phyloP scores from a whole-genome alignment of 768 basidiomycete species.

The Russula dissimulans region DNA sequence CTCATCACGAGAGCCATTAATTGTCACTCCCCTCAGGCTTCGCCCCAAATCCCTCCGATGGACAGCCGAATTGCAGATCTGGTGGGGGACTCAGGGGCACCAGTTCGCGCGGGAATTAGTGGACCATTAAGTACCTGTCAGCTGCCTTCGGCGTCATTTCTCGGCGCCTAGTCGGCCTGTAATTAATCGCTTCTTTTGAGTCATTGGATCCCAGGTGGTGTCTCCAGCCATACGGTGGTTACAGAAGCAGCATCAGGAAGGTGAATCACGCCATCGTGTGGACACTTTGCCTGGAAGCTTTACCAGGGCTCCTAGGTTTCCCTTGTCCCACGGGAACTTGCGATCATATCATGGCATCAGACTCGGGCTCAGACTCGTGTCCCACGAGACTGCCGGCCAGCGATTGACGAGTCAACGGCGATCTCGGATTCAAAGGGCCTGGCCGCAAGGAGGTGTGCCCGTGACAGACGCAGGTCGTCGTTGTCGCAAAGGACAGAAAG shows the following conservation, averaged over 20 bases:
- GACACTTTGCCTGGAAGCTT: background rate
- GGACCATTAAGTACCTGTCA: constrained; percentile 9
- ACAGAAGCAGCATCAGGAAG: background rate
- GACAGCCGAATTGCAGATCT: background rate
- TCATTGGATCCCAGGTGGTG: constrained; percentile 4
- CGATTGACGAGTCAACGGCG: background rate
- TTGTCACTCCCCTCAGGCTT: background rate
- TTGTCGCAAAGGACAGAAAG: background rate
- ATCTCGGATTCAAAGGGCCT: background rate
- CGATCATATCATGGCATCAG: background rate
- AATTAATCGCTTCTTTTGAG: background rate
- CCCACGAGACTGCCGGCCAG: background rate
- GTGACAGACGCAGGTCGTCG: background rate
- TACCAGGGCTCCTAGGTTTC: background rate
- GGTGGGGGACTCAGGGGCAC: background rate
- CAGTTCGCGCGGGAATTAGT: background rate
- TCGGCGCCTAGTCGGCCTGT: constrained; percentile 1
- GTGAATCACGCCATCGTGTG: background rate
- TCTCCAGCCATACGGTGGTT: background rate
- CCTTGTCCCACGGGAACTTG: background rate
- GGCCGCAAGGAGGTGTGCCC: no score
- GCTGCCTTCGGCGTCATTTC: constrained; percentile 3
- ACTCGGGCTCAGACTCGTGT: no score
- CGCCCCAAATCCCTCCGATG: background rate
- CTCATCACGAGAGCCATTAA: background rate